Evolutionary conservation across 108 stramenopile genomes (phyloP).

Genomic region (Aurantiochytrium sp.): DNA sequence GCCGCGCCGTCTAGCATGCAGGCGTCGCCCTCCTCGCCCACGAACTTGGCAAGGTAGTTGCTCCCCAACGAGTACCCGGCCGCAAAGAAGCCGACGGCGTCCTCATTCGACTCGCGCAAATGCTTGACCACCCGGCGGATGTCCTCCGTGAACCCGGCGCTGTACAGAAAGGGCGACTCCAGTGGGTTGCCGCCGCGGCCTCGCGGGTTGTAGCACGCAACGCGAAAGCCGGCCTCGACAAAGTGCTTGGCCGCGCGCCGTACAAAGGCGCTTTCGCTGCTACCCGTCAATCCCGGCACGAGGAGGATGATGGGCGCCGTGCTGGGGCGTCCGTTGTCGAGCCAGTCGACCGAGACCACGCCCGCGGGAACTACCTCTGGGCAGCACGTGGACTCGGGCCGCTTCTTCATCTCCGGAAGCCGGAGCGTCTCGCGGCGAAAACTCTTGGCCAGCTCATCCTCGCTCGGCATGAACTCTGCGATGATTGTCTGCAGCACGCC

Average conservation of each 20-base stretch:
- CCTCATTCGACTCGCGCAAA: neutral
- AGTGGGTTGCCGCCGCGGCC: constrained; percentile 1
- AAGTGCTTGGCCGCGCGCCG: neutral
- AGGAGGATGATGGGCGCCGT: neutral
- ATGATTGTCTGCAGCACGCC: constrained; percentile 26
- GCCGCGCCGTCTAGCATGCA: neutral
- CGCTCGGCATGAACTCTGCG: neutral
- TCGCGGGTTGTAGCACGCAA: constrained; percentile 27
- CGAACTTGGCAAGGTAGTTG: constrained; percentile 24
- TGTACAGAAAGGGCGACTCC: neutral
- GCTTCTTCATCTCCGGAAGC: neutral
- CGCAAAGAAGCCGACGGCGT: neutral
- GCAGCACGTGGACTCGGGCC: neutral
- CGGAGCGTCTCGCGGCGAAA: neutral
- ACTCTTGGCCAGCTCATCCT: neutral
- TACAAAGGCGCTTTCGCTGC: neutral
- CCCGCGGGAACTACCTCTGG: neutral
- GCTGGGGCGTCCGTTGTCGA: neutral
- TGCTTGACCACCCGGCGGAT: neutral
- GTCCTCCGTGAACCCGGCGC: neutral
- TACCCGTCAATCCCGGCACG: neutral
- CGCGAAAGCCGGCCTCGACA: neutral
- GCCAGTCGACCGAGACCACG: neutral
- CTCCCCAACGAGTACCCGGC: constrained; percentile 16
- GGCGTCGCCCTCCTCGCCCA: neutral